Percentiles rank a stretch among this genome's conserved stretches.
Evolutionary conservation across 2,329 filamentous ascomycete species (phyloP).

Genomic region (Calonectria leucothoes): DNA sequence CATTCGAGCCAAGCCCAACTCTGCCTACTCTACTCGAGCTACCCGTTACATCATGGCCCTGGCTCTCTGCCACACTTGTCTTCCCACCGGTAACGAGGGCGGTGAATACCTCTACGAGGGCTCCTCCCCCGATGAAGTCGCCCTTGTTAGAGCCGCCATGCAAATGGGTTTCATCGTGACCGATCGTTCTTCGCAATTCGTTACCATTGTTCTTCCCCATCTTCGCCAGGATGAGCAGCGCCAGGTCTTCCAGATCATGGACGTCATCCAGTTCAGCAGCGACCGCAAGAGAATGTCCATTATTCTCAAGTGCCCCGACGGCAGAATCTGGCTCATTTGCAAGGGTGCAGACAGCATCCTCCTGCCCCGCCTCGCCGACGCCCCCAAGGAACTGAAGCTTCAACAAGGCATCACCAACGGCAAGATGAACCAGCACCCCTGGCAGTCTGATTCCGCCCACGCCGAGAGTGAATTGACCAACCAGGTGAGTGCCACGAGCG

Average conservation of each 20-base stretch:
- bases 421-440: not conserved
- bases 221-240: constrained; percentile 54
- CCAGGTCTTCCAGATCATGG: constrained; percentile 82
- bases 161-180: constrained; percentile 85
- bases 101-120: constrained; percentile 85
- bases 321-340: constrained; percentile 84
- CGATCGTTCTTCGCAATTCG: constrained; percentile 76
- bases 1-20: constrained; percentile 79
- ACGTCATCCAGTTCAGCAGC: constrained; percentile 92
- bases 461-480: not conserved
- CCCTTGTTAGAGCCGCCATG: constrained; percentile 84
- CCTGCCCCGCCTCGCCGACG: constrained; percentile 79
- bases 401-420: not conserved
- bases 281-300: constrained; percentile 92
- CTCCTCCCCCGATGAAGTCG: constrained; percentile 89
- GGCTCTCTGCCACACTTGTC: constrained; percentile 90
- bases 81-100: constrained; percentile 79
- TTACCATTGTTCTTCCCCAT: constrained; percentile 64
- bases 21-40: constrained; percentile 81
- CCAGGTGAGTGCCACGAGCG: not conserved
- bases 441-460: not conserved
- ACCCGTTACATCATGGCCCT: constrained; percentile 86
- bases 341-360: constrained; percentile 92
- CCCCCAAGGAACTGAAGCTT: constrained; percentile 48
- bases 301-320: constrained; percentile 84